Conservation (phyloP, 805 yeast species). For the Lipomyces japonicus region DNA sequence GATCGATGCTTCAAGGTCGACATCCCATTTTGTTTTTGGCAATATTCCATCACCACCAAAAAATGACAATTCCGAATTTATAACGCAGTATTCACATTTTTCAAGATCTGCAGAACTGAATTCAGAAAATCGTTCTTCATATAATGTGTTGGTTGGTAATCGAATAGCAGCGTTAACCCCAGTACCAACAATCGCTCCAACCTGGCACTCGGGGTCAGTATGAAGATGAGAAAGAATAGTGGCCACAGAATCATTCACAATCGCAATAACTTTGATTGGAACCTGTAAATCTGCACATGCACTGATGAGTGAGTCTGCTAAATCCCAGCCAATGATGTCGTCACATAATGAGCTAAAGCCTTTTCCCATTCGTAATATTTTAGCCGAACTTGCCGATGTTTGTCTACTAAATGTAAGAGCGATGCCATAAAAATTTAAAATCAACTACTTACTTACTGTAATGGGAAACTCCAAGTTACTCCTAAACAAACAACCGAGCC, state of each 20-base stretch:
- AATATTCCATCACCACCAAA: constrained; percentile 69
- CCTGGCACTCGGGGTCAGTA: constrained; percentile 51
- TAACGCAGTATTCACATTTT: constrained; percentile 49
- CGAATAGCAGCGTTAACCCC: constrained; percentile 76
- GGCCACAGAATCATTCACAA: constrained; percentile 89
- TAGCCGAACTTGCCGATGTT: constrained; percentile 29
- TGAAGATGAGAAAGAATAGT: constrained; percentile 74
- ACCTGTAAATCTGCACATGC: constrained; percentile 53
- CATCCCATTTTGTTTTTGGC: constrained; percentile 75
- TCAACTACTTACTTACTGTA: constrained; percentile 20
- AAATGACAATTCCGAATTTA: constrained; percentile 92
- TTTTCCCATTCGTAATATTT: constrained; percentile 45
- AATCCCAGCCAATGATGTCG: constrained; percentile 65
- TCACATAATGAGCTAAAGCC: constrained; percentile 74
- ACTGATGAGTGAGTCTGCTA: constrained; percentile 63
- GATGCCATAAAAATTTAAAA: background rate
- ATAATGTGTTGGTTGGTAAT: constrained; percentile 62
- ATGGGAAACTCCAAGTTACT: constrained; percentile 39
- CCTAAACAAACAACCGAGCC: constrained; percentile 29
- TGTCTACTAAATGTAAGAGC: constrained; percentile 22
- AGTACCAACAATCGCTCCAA: constrained; percentile 88
- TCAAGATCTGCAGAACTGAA: constrained; percentile 36
- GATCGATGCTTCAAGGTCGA: constrained; percentile 53
- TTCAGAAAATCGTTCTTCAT: constrained; percentile 58
- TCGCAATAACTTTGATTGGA: constrained; percentile 67